Evolutionary conservation across 805 yeast genomes (phyloP), one percentile per base, ranked within the genome.

Genomic region (Candida nanaspora): DNA sequence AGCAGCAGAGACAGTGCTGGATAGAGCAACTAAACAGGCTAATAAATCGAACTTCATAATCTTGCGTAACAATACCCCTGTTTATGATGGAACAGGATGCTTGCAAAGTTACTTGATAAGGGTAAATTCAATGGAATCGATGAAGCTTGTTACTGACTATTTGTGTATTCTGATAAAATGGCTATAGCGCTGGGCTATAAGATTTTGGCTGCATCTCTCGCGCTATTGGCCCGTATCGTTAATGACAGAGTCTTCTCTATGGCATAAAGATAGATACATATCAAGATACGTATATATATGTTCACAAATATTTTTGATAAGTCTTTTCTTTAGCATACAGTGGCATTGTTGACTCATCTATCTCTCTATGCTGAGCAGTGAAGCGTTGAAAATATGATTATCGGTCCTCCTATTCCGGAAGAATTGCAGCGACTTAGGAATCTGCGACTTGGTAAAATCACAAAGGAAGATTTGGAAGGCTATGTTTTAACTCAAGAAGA

Each of bases 321-420:
- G n/a, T n/a, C n/a, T n/a, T n/a, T n/a, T n/a, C n/a, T n/a, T n/a
- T n/a, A n/a, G n/a, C n/a, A n/a, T n/a, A n/a, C n/a, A n/a, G n/a
- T n/a, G n/a, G n/a, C n/a, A n/a, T n/a, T n/a, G n/a, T n/a, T n/a
- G n/a, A n/a, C n/a, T n/a, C n/a, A n/a, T n/a, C n/a, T n/a, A n/a
- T n/a, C n/a, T n/a, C n/a, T n/a, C n/a, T n/a, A n/a, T n/a, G n/a
- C n/a, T n/a, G n/a, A n/a, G n/a, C n/a, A n/a, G n/a, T n/a, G n/a
- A n/a, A n/a, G n/a, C n/a, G n/a, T n/a, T 31, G 13, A 6, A 16
- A 33, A 6, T 13, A 27, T 35, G 32, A 15, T 21, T 36, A 34
- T 52, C 6, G 62, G 62, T 2, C 62, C 60, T 1, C 38, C 33
- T 18, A 52, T 57, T 9, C 62, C 62, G 2, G 19, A n/a, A 6